These are phyloP conservation scores for Linderniella brevidens DNA, from an alignment of 257 asterid species.

Conservation along the genomic window DNA sequence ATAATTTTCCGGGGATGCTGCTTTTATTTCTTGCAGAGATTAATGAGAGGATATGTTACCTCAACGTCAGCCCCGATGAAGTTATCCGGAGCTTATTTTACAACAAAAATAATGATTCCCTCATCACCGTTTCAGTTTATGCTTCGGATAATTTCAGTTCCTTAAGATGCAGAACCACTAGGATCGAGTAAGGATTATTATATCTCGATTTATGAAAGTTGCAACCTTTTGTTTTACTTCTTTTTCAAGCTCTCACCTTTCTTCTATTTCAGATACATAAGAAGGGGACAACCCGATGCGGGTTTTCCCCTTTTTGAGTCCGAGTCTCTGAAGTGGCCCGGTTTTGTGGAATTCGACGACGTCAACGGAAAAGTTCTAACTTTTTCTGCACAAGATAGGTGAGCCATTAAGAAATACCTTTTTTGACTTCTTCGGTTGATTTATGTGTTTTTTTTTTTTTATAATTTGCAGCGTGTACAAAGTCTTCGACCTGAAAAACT, in stretches of 20 bases:
- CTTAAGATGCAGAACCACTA: constrained; percentile 71
- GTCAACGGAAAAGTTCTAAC: constrained; percentile 84
- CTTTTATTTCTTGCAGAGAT: no score
- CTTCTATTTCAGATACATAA: constrained; percentile 36
- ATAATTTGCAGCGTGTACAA: constrained; percentile 35
- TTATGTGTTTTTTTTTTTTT: no score
- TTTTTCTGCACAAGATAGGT: constrained; percentile 75
- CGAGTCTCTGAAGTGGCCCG: constrained; percentile 85
- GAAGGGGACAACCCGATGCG: constrained; percentile 73
- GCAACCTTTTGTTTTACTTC: neutral
- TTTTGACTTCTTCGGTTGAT: neutral
- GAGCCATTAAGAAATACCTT: neutral
- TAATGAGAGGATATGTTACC: constrained; percentile 63
- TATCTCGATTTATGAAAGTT: constrained; percentile 1
- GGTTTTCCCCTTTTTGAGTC: constrained; percentile 73
- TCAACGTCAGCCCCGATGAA: constrained; percentile 64
- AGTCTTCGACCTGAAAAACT: constrained; percentile 15
- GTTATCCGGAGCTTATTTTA: constrained; percentile 81
- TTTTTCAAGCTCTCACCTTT: neutral
- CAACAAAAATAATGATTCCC: constrained; percentile 78
- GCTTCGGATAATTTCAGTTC: constrained; percentile 71
- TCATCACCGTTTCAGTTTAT: constrained; percentile 76
- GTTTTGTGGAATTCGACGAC: constrained; percentile 81
- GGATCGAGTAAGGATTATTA: constrained; percentile 50
- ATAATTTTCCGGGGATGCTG: no score